Base-by-base conservation (phyloP, 495 filamentous ascomycete species). In the Penicillium salamii region DNA sequence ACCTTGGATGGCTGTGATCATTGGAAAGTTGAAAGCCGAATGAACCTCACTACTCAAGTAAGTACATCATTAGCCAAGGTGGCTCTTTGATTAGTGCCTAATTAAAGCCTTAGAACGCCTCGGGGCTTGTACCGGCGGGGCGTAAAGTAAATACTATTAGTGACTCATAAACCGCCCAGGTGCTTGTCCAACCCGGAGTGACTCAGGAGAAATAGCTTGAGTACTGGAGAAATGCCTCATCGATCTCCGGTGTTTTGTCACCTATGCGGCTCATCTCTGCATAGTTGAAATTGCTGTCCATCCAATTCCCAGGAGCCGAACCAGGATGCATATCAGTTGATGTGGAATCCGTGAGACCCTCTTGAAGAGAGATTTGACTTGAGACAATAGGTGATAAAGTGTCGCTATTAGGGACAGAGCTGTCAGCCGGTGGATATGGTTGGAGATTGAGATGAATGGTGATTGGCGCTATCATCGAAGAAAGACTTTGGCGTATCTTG, bases 401-500 rank as follows among this genome's bases (percentile, higher is more conserved):
- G 13, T 2, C 8, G 21, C 6, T 17, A 13, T 2, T 8, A 26
- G 23, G 23, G 8, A 26, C 29, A 17, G 39, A 28, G 17, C 28
- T 34, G 17, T 13, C 7, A 9, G 45, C 11, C 5, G 15, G 15
- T 5, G n/a, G 31, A 1, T 29, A 21, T 11, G 38, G 50, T 18
- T 31, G 52, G 7, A 63, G 47, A 19, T 53, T 52, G 11, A 63
- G 46, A 55, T 63, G 66, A 24, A 55, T 49, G 9, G 46, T 57
- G 24, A 83, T 76, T 0, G 80, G 75, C 35, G 72, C 75, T 7
- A 76, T 68, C 39, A 87, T 75, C 2, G 69, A 71, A 5, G 87
- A 84, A 6, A 91, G 69, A 14, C 79, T 76, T 21, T 87, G 83
- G 40, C 82, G 74, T 21, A 90, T 80, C 55, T 88, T 90, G 55